Conservation (phyloP, 2,329 filamentous ascomycete genomes). For the Xylariales sp. region DNA sequence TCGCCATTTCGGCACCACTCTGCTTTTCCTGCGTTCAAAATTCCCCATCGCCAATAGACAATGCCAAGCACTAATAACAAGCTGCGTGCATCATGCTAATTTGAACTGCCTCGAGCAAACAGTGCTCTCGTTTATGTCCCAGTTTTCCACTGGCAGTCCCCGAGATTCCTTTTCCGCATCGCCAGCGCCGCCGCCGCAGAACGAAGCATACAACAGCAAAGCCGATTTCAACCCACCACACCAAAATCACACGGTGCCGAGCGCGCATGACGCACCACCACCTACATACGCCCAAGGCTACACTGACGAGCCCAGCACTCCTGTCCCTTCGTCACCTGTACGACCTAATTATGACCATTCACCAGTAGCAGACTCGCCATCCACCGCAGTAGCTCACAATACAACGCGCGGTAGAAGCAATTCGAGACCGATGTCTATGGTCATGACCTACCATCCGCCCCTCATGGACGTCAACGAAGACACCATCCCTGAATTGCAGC, state of each 20-base stretch:
- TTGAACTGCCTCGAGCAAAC: conserved; percentile 20
- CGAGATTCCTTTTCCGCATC: conserved; percentile 23
- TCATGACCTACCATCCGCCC: conserved; percentile 79
- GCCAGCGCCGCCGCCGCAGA: conserved; percentile 15
- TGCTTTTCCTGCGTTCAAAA: too few relatives aligned
- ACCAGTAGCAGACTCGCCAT: conserved; percentile 36
- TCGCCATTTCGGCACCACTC: too few relatives aligned
- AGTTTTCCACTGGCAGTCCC: conserved; percentile 57
- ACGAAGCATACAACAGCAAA: conserved; percentile 4
- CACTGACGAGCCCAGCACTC: conserved; percentile 16
- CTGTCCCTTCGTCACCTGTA: conserved; percentile 20
- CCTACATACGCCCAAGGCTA: conserved; percentile 6
- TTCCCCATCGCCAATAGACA: too few relatives aligned
- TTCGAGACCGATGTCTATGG: conserved; percentile 77
- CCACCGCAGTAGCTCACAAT: conserved; percentile 18
- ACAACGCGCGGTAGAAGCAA: conserved; percentile 39
- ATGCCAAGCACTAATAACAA: conserved; percentile 11
- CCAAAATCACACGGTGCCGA: conserved; percentile 1
- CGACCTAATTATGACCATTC: conserved; percentile 33
- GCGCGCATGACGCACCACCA: conserved; percentile 2
- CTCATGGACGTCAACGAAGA: conserved; percentile 81
- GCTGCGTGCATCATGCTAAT: conserved; percentile 30
- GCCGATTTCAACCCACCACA: conserved; percentile 8
- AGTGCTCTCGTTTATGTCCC: conserved; percentile 89
- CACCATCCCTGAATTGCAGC: conserved; percentile 86